phyloP scores from a whole-genome alignment of 208 protist species.

The Trypanosoma scelopori region DNA sequence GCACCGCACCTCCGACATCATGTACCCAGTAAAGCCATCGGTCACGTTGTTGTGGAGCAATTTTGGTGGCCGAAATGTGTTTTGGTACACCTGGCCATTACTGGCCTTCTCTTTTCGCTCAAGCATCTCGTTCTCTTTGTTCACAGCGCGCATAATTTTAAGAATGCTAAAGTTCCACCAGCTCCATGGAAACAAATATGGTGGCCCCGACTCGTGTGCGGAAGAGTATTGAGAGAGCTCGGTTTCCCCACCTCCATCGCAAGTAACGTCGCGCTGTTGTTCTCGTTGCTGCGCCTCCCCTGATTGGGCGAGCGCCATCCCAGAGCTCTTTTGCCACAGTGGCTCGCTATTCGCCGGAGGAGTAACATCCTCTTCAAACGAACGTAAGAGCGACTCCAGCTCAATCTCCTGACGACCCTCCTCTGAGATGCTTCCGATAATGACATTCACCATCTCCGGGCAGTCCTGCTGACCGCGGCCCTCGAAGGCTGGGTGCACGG shows the following conservation, averaged over 20 bases:
- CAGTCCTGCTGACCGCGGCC: conserved; percentile 89
- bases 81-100: conserved; percentile 26
- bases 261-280: neutral
- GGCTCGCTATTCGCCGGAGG: neutral
- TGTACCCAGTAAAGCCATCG: conserved; percentile 81
- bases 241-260: neutral
- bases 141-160: conserved; percentile 63
- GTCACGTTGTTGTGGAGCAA: conserved; percentile 68
- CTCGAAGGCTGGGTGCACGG: conserved; percentile 72
- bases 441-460: conserved; percentile 74
- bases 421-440: conserved; percentile 72
- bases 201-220: neutral
- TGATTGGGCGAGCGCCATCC: neutral
- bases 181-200: conserved; percentile 5
- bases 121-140: conserved; percentile 64
- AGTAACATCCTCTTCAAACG: conserved; percentile 40
- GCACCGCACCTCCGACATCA: conserved; percentile 69
- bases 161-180: conserved; percentile 29
- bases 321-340: no score
- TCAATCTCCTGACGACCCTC: conserved; percentile 58
- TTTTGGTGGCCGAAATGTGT: conserved; percentile 45
- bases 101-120: conserved; percentile 35
- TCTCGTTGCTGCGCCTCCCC: neutral
- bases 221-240: neutral
- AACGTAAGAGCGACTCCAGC: conserved; percentile 45